Evolutionary conservation across 805 yeast species (phyloP).

Genomic region (Cyberlindnera nakhonratchasimensis): DNA sequence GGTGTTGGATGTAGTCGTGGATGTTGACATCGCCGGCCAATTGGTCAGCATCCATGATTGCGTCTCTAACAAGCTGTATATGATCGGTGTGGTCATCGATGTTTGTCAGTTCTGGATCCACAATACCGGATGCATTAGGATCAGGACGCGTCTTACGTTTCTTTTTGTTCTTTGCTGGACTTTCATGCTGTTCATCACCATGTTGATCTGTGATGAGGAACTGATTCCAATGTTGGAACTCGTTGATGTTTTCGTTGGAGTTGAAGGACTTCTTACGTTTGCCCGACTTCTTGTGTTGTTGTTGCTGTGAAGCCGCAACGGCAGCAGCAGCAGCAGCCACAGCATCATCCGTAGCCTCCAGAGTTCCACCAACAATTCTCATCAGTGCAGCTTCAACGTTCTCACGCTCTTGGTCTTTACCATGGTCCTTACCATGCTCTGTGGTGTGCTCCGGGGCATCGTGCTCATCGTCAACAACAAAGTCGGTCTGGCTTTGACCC

Average conservation of each 20-base stretch:
- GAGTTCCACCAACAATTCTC: conserved; percentile 64
- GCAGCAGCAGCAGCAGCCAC: background rate
- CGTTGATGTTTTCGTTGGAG: conserved; percentile 23
- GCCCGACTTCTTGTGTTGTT: conserved; percentile 4
- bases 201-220: conserved; percentile 26
- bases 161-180: conserved; percentile 9
- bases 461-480: background rate
- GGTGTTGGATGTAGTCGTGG: conserved; percentile 28
- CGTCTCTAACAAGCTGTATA: conserved; percentile 66
- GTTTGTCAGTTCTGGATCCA: conserved; percentile 57
- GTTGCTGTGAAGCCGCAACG: background rate
- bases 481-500: conserved; percentile 6
- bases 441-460: conserved; percentile 4
- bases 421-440: conserved; percentile 23
- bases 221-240: conserved; percentile 30
- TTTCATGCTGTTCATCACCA: conserved; percentile 13
- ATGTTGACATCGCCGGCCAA: conserved; percentile 45
- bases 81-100: conserved; percentile 48
- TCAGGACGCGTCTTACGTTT: conserved; percentile 9
- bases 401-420: conserved; percentile 31
- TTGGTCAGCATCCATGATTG: conserved; percentile 64
- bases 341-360: conserved; percentile 27
- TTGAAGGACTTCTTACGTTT: conserved; percentile 24
- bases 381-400: conserved; percentile 79
- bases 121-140: conserved; percentile 20